These are phyloP conservation scores for Coleophoma eucalyptorum DNA, from an alignment of 2,329 filamentous ascomycete genomes.

Conservation along the genomic window DNA sequence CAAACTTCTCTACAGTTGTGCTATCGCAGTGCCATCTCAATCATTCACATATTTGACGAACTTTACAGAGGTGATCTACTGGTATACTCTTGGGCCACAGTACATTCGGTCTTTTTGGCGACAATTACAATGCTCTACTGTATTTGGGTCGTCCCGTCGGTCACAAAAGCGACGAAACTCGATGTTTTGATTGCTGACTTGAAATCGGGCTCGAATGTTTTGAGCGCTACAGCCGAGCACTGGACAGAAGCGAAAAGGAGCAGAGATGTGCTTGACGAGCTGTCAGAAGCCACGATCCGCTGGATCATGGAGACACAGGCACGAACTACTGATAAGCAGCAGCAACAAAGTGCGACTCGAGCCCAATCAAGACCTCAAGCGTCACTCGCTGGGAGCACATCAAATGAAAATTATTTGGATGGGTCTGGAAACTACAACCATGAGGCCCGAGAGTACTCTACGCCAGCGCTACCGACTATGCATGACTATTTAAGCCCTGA, in stretches of 20 bases:
- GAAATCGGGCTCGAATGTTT: slow-evolving; percentile 37
- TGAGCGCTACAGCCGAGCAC: slow-evolving; percentile 47
- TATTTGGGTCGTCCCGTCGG: slow-evolving; percentile 39
- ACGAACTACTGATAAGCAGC: neutral
- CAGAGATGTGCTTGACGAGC: slow-evolving; percentile 38
- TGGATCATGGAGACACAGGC: slow-evolving; percentile 19
- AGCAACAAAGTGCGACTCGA: neutral
- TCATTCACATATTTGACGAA: slow-evolving; percentile 35
- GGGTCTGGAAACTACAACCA: neutral
- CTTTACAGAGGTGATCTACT: slow-evolving; percentile 41
- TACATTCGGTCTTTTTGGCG: slow-evolving; percentile 44
- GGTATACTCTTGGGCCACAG: slow-evolving; percentile 42
- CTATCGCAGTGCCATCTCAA: slow-evolving; percentile 36
- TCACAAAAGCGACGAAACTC: slow-evolving; percentile 32
- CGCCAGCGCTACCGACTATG: neutral
- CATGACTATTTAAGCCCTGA: neutral
- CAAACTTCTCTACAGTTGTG: slow-evolving; percentile 35
- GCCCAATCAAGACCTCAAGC: too few species aligned
- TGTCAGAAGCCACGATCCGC: slow-evolving; percentile 27
- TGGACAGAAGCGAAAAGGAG: slow-evolving; percentile 46
- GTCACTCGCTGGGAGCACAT: neutral
- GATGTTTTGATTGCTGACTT: slow-evolving; percentile 38
- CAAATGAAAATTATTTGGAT: neutral
- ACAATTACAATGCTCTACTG: slow-evolving; percentile 48
- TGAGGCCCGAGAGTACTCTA: neutral